Percentiles rank a stretch among this genome's conserved stretches.
phyloP scores from a whole-genome alignment of 208 protist genomes.

The Strigomonas culicis region DNA sequence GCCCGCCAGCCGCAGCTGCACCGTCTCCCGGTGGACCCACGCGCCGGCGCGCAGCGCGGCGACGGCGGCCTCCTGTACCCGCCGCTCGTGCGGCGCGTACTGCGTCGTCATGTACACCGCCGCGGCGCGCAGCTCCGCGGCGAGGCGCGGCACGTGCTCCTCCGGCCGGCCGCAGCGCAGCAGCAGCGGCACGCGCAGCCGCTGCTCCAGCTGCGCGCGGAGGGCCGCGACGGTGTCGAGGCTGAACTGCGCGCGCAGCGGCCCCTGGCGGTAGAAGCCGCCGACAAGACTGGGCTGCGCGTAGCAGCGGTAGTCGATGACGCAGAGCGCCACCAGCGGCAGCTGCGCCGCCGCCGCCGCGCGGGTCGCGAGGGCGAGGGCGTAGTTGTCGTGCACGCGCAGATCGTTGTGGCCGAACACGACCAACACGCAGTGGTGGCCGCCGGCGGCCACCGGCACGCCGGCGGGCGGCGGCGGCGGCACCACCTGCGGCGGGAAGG shows the following conservation, averaged over 20 bases:
- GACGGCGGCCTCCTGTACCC: slow-evolving; percentile 62
- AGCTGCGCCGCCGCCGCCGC: slow-evolving; percentile 13
- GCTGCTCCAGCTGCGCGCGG: slow-evolving; percentile 48
- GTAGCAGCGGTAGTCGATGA: slow-evolving; percentile 84
- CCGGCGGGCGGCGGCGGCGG: not conserved
- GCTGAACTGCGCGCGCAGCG: slow-evolving; percentile 72
- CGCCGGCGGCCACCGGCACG: not conserved
- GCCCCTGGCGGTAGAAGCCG: slow-evolving; percentile 82
- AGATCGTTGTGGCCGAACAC: slow-evolving; percentile 82
- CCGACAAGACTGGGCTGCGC: slow-evolving; percentile 77
- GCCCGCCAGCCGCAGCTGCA: slow-evolving; percentile 6
- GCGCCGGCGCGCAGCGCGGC: slow-evolving; percentile 20
- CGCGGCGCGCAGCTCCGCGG: slow-evolving; percentile 61
- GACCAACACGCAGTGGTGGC: slow-evolving; percentile 50
- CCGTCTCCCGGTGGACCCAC: slow-evolving; percentile 45
- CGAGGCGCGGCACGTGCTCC: slow-evolving; percentile 78
- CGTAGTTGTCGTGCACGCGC: slow-evolving; percentile 85
- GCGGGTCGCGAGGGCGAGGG: slow-evolving; percentile 59
- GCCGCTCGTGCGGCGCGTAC: slow-evolving; percentile 78
- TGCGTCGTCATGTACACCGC: slow-evolving; percentile 87
- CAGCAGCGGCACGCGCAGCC: slow-evolving; percentile 62
- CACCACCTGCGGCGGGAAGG: slow-evolving; percentile 32
- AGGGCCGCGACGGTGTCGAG: slow-evolving; percentile 67
- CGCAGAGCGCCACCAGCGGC: slow-evolving; percentile 65
- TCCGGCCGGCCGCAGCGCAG: slow-evolving; percentile 78